phyloP scores from a whole-genome alignment of 106 monocot genomes.

The Vanilla planifolia region DNA sequence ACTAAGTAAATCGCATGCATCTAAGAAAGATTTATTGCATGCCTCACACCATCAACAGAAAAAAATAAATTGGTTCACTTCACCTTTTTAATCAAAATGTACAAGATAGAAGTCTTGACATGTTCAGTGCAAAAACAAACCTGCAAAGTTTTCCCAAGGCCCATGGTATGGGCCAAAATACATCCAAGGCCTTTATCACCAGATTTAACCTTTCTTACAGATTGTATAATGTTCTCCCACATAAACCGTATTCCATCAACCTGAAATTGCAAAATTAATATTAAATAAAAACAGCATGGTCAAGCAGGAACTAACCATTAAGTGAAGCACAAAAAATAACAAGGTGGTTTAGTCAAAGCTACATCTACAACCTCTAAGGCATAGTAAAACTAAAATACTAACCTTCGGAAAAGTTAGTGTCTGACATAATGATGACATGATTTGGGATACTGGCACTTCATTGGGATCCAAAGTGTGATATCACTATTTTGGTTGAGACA shows the following conservation, averaged over 20 bases:
- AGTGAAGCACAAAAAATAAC: not conserved
- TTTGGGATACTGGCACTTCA: too few relatives aligned
- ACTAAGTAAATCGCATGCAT: too few relatives aligned
- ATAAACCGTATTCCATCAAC: slow-evolving; percentile 81
- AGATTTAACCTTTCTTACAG: slow-evolving; percentile 82
- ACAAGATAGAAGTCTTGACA: not conserved
- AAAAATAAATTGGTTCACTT: not conserved
- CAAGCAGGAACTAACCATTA: not conserved
- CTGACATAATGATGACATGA: too few relatives aligned
- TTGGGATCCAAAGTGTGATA: too few relatives aligned
- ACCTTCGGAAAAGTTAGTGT: too few relatives aligned
- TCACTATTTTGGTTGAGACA: too few relatives aligned
- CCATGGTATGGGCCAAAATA: slow-evolving; percentile 98
- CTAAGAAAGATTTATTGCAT: not conserved
- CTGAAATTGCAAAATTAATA: not conserved
- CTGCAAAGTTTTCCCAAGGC: slow-evolving; percentile 99
- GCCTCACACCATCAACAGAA: not conserved
- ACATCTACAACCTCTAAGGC: too few relatives aligned
- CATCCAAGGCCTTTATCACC: slow-evolving; percentile 99
- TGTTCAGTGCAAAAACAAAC: slow-evolving; percentile 22
- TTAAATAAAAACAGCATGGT: not conserved
- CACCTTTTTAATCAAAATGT: too few relatives aligned
- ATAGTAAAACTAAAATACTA: too few relatives aligned
- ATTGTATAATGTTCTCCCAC: slow-evolving; percentile 98
- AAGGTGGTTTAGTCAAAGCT: too few relatives aligned